phyloP scores from a whole-genome alignment of 164 flowering plant species.

The Houttuynia cordata region DNA sequence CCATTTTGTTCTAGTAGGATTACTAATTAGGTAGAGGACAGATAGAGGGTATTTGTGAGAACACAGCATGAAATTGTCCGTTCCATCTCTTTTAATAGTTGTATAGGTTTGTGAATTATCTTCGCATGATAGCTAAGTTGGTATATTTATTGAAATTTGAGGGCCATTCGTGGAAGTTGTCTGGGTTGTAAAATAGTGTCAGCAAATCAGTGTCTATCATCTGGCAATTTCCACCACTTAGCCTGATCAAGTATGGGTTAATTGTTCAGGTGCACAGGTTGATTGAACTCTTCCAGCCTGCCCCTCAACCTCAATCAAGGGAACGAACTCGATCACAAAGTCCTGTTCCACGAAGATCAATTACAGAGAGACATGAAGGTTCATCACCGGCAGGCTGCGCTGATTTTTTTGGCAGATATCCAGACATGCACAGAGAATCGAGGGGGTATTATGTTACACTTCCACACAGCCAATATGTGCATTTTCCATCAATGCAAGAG shows the following conservation, averaged over 20 bases:
- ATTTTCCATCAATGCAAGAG: not conserved
- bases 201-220: not conserved
- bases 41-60: too few species aligned
- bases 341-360: constrained; percentile 1
- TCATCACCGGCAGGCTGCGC: too few species aligned
- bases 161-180: not conserved
- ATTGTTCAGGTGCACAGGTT: constrained; percentile 46
- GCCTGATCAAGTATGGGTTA: not conserved
- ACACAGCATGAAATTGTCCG: too few species aligned
- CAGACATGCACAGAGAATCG: not conserved
- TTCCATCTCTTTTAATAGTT: too few species aligned
- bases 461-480: constrained; percentile 4
- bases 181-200: not conserved
- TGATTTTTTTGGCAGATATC: not conserved
- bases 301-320: constrained; percentile 19
- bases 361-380: not conserved
- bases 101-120: too few species aligned
- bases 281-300: constrained; percentile 37
- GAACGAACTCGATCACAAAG: constrained; percentile 1
- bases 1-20: too few species aligned
- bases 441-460: constrained; percentile 1
- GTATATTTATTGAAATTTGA: not conserved
- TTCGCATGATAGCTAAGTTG: too few species aligned
- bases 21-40: too few species aligned
- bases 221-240: not conserved